Base-by-base conservation (phyloP, 1,139 yeast species). In the Yamadazyma buinensis region DNA sequence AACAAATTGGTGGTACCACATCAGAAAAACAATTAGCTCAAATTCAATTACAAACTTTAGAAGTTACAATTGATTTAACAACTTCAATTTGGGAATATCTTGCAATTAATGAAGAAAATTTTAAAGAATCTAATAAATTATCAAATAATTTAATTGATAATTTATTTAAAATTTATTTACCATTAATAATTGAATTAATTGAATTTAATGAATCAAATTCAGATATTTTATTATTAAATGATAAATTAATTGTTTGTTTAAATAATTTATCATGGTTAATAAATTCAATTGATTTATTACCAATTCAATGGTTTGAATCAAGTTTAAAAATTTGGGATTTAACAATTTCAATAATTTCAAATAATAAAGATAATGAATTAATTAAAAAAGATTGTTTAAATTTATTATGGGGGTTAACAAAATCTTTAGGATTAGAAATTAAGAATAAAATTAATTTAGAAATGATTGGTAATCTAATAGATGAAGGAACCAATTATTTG, bases 81-180 rank as follows among this genome's bases (percentile, higher is more conserved):
- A 79, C 96, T 1, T 81, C 92, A 1, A 64, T 81, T 7, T 74
- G 85, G 47, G 97, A 90, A 53, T 80, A 54, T 35, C 52, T 67
- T 26, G 61, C 72, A 3, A 42, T 57, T 8, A 52, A 55, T 33
- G 70, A 62, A 28, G 7, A 5, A 7, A 40, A 47, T 12, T 38
- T 46, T 10, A 47, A 47, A 13, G 53, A 48, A 10, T 57, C 61
- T 4, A 45, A 54, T 34, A 32, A 41, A 14, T 44, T 59, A 36
- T 37, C 49, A 32, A 43, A 51, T 3, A 59, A 56, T 2, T 41
- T 58, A 13, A 41, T 60, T 2, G 37, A 54, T 1, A 46, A 59
- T 1, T 47, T 67, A 3, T 46, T 72, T 23, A 52, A 57, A 3
- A 45, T 50, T 3, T 54, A 64, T 1, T 57, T 67, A 29, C 76